phyloP scores from a whole-genome alignment of 495 filamentous ascomycete genomes.

The Annulohypoxylon nitens region DNA sequence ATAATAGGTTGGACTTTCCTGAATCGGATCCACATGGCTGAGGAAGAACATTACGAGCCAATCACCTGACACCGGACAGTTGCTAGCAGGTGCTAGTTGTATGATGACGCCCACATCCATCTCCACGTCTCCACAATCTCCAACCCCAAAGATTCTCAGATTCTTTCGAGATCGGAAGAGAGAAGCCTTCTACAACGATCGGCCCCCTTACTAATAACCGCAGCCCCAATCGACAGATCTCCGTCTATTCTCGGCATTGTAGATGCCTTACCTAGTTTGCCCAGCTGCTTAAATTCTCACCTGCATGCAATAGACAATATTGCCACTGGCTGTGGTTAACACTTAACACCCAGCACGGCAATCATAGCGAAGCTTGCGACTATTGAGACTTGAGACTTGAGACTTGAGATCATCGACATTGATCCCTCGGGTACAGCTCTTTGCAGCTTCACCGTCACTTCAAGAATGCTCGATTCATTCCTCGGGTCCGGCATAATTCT shows the following conservation, averaged over 20 bases:
- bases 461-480: neutral
- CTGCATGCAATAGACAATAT: neutral
- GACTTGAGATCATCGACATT: neutral
- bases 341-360: no score
- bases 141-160: neutral
- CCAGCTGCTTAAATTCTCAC: neutral
- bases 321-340: neutral
- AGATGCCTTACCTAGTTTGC: neutral
- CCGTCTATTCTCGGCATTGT: neutral
- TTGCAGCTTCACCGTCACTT: conserved; percentile 9
- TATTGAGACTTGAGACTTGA: neutral
- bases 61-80: neutral
- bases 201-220: conserved; percentile 3
- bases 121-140: no score
- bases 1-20: neutral
- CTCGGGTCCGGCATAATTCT: neutral
- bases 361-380: neutral
- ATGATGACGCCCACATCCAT: conserved; percentile 13
- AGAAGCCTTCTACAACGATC: conserved; percentile 42
- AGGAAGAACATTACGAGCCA: conserved; percentile 32
- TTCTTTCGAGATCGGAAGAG: conserved; percentile 36
- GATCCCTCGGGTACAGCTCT: neutral
- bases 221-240: neutral
- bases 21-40: conserved; percentile 2
- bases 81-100: no score